Conservation (phyloP, 441 rosid species). For the Theobroma grandiflorum region DNA sequence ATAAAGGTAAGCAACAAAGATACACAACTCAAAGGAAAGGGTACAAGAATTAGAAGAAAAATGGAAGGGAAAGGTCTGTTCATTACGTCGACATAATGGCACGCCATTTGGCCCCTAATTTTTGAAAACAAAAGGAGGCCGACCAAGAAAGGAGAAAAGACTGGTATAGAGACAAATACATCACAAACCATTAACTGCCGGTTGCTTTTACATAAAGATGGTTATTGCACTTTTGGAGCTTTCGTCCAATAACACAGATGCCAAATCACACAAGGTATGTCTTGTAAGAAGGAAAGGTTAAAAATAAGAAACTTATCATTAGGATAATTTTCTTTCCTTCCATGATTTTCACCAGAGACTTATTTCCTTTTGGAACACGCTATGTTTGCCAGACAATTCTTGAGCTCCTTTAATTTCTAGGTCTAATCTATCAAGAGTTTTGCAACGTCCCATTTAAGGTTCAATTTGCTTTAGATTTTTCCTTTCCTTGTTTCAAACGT, state of each 20-base stretch:
- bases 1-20: neutral
- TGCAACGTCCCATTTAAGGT: too few species aligned
- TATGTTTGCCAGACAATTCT: neutral
- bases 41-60: constrained; percentile 11
- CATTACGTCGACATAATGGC: constrained; percentile 12
- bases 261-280: neutral
- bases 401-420: too few species aligned
- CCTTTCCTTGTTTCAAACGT: neutral
- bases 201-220: constrained; percentile 10
- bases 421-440: too few species aligned
- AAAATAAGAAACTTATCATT: neutral
- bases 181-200: neutral
- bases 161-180: neutral
- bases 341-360: too few species aligned
- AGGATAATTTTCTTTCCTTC: too few species aligned
- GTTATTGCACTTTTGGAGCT: neutral
- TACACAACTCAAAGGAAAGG: neutral
- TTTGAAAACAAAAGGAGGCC: neutral
- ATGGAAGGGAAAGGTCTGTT: neutral
- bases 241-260: neutral
- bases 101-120: neutral
- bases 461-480: neutral
- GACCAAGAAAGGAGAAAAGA: neutral
- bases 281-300: neutral
- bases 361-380: too few species aligned